These are phyloP conservation scores for Umbelopsis ramanniana DNA, from an alignment of 192 early-diverging fungal genomes.

Conservation along the genomic window DNA sequence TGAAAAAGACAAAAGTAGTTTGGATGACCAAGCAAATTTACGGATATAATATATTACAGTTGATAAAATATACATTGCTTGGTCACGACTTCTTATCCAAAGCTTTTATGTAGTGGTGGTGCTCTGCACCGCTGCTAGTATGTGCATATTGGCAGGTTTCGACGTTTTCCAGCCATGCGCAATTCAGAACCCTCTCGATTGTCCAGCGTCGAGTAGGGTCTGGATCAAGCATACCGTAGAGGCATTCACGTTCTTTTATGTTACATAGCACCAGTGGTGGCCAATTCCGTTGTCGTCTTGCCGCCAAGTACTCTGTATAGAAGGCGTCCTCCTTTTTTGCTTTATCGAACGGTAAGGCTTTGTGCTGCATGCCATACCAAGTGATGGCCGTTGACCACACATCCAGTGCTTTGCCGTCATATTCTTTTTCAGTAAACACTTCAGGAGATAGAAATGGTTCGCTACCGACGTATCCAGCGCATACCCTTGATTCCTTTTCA, in stretches of 20 bases:
- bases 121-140: conserved; percentile 6
- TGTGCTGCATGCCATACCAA: conserved; percentile 80
- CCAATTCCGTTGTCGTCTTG: conserved; percentile 48
- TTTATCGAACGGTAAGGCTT: conserved; percentile 71
- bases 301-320: conserved; percentile 62
- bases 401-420: conserved; percentile 88
- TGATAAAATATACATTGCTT: background rate
- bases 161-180: conserved; percentile 79
- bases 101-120: conserved; percentile 25
- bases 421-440: conserved; percentile 73
- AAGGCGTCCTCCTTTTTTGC: conserved; percentile 67
- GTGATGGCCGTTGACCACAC: conserved; percentile 94
- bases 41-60: conserved; percentile 1
- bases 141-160: conserved; percentile 47
- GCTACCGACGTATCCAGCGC: conserved; percentile 85
- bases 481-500: conserved; percentile 68
- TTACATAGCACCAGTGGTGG: conserved; percentile 78
- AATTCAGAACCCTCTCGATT: conserved; percentile 70
- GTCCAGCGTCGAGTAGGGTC: conserved; percentile 70
- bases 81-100: background rate
- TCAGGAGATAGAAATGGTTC: conserved; percentile 98
- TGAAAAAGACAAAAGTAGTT: background rate
- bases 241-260: conserved; percentile 63
- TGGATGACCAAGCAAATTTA: background rate
- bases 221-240: conserved; percentile 85